Evolutionary conservation across 176 grass and related monocot species (phyloP), one percentile per base, ranked within the genome.

Genomic region (Phoenix dactylifera): DNA sequence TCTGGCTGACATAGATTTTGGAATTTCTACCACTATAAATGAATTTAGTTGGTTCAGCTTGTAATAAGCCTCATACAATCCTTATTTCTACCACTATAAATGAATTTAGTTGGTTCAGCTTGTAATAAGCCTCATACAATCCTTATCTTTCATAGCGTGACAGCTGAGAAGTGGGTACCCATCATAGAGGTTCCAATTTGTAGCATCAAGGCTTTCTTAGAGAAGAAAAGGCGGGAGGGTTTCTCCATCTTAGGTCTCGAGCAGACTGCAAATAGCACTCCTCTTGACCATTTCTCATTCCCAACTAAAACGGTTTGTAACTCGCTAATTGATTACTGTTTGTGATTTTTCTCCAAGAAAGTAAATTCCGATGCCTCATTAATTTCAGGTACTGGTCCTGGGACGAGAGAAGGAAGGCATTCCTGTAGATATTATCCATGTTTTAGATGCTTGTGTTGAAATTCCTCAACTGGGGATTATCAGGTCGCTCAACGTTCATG

Each of bases 331-430:
- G 1, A 20, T 18, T 57, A 17, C 29, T 35, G 26, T 24, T 44
- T 44, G 30, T 6, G 16, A 32, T 22, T 25, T 52, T 67, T 18
- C 50, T 53, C 15, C 18, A 26, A 16, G 25, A 53, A 67, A 24
- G 32, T 24, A 67, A 15, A 51, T 7, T 49, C n/a, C 22, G 20
- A 20, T 16, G 24, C 22, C 35, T 24, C 17, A 26, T 60, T 64
- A 19, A 55, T 72, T 50, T 26, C 19, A 86, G 83, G 83, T 84
- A 26, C 77, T 87, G 48, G 80, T 93, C 25, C 67, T 96, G 64
- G 91, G 91, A 17, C 52, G 60, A 30, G 91, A 96, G 80, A 95
- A 90, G 78, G 91, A 96, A 57, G 91, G 86, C 22, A 96, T 96
- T 44, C 83, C 91, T 10, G 91, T 87, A 51, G 91, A 96, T 24